phyloP scores from a whole-genome alignment of 2,329 filamentous ascomycete species.

The Paraconiothyrium sp. region DNA sequence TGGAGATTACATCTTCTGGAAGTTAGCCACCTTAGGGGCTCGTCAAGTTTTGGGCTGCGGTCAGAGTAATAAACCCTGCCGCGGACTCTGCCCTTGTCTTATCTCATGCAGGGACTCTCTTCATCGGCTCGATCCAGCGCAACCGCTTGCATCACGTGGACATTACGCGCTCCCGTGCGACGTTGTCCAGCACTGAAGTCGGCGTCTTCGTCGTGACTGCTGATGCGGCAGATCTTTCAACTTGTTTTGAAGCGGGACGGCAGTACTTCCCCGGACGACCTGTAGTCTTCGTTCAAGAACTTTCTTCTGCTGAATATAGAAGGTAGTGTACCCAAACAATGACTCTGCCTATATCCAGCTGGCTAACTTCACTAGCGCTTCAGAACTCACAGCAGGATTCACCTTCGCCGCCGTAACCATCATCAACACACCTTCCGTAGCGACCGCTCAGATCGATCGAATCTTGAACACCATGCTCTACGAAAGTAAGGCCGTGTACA shows the following conservation, averaged over 20 bases:
- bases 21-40: constrained; percentile 18
- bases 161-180: neutral
- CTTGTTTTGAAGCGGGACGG: constrained; percentile 14
- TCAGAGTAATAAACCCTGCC: constrained; percentile 10
- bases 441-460: constrained; percentile 20
- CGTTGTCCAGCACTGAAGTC: constrained; percentile 13
- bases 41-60: constrained; percentile 13
- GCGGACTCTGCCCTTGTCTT: neutral
- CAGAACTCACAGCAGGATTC: constrained; percentile 5
- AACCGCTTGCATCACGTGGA: constrained; percentile 18
- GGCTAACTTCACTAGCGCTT: neutral
- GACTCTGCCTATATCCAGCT: neutral
- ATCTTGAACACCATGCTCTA: constrained; percentile 22
- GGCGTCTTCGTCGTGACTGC: constrained; percentile 20
- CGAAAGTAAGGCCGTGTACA: constrained; percentile 22
- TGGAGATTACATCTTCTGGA: constrained; percentile 26
- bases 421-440: constrained; percentile 18
- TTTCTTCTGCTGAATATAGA: constrained; percentile 17
- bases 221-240: constrained; percentile 12
- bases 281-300: constrained; percentile 20
- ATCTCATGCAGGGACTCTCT: constrained; percentile 16
- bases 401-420: constrained; percentile 17
- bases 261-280: constrained; percentile 11
- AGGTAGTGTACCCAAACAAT: constrained; percentile 5
- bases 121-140: constrained; percentile 25